These are phyloP conservation scores for Nigrograna mackinnonii DNA, from an alignment of 2,329 filamentous ascomycete species.

Conservation along the genomic window DNA sequence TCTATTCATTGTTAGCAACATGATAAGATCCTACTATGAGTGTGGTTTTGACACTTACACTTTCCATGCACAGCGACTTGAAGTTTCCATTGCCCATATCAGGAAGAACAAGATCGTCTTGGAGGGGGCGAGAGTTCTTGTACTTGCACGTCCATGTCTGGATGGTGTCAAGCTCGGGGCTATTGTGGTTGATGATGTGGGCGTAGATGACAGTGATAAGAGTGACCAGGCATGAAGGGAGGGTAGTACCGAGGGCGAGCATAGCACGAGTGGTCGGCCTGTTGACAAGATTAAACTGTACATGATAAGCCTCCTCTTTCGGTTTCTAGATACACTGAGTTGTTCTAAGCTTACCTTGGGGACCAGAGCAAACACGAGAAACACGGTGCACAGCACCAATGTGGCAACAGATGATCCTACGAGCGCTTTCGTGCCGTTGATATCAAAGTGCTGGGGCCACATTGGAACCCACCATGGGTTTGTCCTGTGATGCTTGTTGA, in stretches of 20 bases:
- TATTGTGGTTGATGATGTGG: constrained; percentile 39
- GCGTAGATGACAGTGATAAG: constrained; percentile 46
- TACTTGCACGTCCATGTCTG: constrained; percentile 46
- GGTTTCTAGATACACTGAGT: too few relatives aligned
- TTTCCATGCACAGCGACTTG: constrained; percentile 44
- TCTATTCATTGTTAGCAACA: constrained; percentile 20
- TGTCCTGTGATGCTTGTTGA: constrained; percentile 44
- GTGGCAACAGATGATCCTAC: constrained; percentile 44
- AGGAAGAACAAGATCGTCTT: constrained; percentile 26
- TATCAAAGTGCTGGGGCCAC: constrained; percentile 53
- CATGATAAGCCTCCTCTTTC: too few relatives aligned
- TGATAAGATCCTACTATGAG: not conserved
- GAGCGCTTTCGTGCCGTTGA: constrained; percentile 45
- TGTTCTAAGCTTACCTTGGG: constrained; percentile 36
- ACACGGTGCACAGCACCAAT: constrained; percentile 42
- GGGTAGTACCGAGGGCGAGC: constrained; percentile 36
- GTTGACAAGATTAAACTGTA: constrained; percentile 34
- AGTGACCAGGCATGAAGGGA: constrained; percentile 42
- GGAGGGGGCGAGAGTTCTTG: constrained; percentile 26
- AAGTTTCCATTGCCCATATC: constrained; percentile 42
- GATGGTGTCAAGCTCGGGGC: constrained; percentile 40
- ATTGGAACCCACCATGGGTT: constrained; percentile 54
- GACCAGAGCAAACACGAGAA: constrained; percentile 36
- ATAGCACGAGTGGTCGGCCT: constrained; percentile 43
- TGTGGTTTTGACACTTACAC: constrained; percentile 27